Evolutionary conservation across 805 yeast genomes (phyloP).

Genomic region (Wickerhamomyces kurtzmanii): DNA sequence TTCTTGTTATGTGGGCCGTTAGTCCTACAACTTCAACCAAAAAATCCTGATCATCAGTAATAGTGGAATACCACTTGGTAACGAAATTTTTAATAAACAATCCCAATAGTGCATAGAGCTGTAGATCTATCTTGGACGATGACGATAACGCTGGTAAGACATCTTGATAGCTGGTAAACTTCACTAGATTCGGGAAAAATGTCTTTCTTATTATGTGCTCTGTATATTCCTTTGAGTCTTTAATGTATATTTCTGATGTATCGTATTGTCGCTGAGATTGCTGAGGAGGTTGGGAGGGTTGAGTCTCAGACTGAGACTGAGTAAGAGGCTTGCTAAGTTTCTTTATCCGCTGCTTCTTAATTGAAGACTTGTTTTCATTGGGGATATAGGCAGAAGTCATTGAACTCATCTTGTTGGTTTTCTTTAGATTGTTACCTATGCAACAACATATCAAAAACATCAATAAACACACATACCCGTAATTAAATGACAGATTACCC

Average conservation of each 20-base stretch:
- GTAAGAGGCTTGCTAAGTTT: conserved; percentile 1
- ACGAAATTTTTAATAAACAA: conserved; percentile 36
- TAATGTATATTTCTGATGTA: conserved; percentile 1
- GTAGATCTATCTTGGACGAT: conserved; percentile 28
- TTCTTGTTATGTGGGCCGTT: conserved; percentile 28
- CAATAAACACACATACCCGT: neutral
- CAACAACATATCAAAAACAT: too few species aligned
- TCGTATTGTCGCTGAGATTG: neutral
- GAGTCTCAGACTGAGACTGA: neutral
- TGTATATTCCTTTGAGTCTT: conserved; percentile 16
- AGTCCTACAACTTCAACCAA: conserved; percentile 27
- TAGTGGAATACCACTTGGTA: conserved; percentile 30
- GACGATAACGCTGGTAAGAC: conserved; percentile 29
- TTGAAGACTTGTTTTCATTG: conserved; percentile 1
- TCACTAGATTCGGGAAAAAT: conserved; percentile 13
- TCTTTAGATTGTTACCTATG: neutral
- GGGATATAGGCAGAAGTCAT: neutral
- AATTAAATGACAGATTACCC: neutral
- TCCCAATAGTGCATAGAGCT: conserved; percentile 36
- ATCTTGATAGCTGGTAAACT: conserved; percentile 10
- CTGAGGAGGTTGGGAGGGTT: conserved; percentile 2
- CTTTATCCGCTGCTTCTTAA: neutral
- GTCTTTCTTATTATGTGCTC: conserved; percentile 15
- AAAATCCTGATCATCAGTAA: conserved; percentile 33
- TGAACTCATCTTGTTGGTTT: neutral